Conservation (phyloP, 192 early-diverging fungal genomes). For the Funneliformis mosseae region DNA sequence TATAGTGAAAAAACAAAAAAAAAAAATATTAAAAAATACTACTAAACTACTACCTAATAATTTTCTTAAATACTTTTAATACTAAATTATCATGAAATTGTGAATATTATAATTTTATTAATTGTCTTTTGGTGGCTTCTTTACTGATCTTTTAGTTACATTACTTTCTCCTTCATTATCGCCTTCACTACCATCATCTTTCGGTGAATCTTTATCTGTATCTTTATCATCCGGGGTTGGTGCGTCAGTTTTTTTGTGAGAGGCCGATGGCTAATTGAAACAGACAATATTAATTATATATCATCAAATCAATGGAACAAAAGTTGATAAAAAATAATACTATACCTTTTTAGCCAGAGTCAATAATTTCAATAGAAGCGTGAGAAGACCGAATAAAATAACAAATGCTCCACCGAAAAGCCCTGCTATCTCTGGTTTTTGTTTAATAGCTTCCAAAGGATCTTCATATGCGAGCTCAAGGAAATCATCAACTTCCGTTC, state of each 20-base stretch:
- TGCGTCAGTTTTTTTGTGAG: constrained; percentile 50
- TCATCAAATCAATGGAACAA: not conserved
- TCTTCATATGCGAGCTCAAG: constrained; percentile 42
- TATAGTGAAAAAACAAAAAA: not conserved
- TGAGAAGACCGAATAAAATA: constrained; percentile 36
- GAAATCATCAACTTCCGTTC: constrained; percentile 40
- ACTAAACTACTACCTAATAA: not conserved
- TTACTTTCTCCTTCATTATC: constrained; percentile 30
- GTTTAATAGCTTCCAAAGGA: constrained; percentile 44
- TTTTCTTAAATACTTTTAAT: not conserved
- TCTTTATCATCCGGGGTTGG: constrained; percentile 40
- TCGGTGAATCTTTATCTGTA: not conserved
- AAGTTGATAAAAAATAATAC: not conserved
- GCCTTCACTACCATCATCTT: constrained; percentile 18
- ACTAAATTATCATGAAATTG: not conserved
- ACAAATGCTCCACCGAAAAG: constrained; percentile 37
- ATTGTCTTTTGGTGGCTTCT: constrained; percentile 8
- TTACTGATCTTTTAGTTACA: not conserved
- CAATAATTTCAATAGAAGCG: constrained; percentile 42
- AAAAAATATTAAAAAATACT: not conserved
- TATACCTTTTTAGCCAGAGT: constrained; percentile 34
- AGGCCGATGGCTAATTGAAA: constrained; percentile 24
- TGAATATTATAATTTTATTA: not conserved
- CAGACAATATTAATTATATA: not conserved
- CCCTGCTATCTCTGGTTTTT: constrained; percentile 41